phyloP scores from a whole-genome alignment of 2,329 filamentous ascomycete genomes.

The Alternaria brassicicola region DNA sequence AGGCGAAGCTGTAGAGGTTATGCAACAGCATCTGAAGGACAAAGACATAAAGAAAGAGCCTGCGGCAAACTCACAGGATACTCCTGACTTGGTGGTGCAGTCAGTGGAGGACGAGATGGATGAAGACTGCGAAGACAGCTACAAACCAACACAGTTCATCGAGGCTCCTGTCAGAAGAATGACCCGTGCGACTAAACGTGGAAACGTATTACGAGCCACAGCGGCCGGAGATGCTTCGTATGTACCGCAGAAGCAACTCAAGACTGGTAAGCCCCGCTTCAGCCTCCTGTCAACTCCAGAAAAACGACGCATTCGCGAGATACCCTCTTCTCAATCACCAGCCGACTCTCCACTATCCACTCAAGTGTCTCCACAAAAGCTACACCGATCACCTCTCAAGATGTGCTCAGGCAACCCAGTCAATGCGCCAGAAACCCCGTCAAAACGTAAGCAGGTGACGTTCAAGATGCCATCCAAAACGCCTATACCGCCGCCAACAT shows the following conservation, averaged over 20 bases:
- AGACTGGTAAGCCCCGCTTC: constrained; percentile 28
- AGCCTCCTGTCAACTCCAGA: constrained; percentile 43
- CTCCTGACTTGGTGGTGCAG: background rate
- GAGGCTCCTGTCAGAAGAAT: constrained; percentile 22
- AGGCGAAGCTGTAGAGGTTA: background rate
- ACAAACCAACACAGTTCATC: constrained; percentile 40
- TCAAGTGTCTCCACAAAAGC: constrained; percentile 31
- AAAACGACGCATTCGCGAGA: constrained; percentile 38
- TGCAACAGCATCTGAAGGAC: background rate
- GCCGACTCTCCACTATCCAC: constrained; percentile 38
- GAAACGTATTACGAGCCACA: background rate
- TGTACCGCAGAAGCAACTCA: background rate
- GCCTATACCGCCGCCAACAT: constrained; percentile 17
- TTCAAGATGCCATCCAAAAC: constrained; percentile 27
- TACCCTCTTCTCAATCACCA: constrained; percentile 47
- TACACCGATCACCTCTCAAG: constrained; percentile 21
- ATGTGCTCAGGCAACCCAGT: constrained; percentile 18
- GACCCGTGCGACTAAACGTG: constrained; percentile 16
- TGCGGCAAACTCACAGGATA: background rate
- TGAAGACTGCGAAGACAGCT: constrained; percentile 29
- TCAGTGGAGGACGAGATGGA: constrained; percentile 14
- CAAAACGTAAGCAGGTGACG: constrained; percentile 39
- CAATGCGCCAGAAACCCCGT: constrained; percentile 30
- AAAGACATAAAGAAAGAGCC: background rate
- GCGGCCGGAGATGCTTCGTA: background rate